Percentiles rank a stretch among this genome's conserved stretches.
Conservation (phyloP, 148 eudicot species). For the Camellia japonica region DNA sequence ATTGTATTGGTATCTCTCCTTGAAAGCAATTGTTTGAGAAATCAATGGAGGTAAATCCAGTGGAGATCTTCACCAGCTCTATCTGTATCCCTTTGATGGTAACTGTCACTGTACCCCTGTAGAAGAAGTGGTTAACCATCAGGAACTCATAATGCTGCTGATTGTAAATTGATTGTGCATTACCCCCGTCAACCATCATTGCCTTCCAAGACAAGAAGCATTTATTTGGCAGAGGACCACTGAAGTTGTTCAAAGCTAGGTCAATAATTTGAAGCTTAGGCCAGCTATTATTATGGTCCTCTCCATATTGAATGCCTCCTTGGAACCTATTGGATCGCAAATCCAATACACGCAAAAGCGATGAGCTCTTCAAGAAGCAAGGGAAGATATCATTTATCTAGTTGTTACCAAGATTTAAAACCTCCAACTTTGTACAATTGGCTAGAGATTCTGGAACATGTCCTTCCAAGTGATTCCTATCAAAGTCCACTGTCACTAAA, state of each 20-base stretch:
- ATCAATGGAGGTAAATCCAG: slow-evolving; percentile 40
- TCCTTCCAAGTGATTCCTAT: slow-evolving; percentile 37
- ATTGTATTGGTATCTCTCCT: slow-evolving; percentile 31
- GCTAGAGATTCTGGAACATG: slow-evolving; percentile 44
- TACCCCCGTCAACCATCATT: slow-evolving; percentile 12
- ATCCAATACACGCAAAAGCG: slow-evolving; percentile 45
- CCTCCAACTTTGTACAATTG: slow-evolving; percentile 39
- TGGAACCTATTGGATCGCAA: slow-evolving; percentile 43
- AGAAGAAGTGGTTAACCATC: slow-evolving; percentile 7
- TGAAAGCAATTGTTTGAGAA: slow-evolving; percentile 34
- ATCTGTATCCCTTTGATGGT: slow-evolving; percentile 34
- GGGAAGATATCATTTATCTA: slow-evolving; percentile 40
- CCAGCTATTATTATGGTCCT: slow-evolving; percentile 3
- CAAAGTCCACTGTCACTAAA: slow-evolving; percentile 37
- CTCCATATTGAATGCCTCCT: slow-evolving; percentile 29
- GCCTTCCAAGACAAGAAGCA: slow-evolving; percentile 20
- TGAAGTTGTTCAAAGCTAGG: slow-evolving; percentile 33
- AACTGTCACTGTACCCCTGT: slow-evolving; percentile 32
- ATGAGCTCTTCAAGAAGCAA: slow-evolving; percentile 30
- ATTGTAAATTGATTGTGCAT: neutral
- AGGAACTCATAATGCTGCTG: slow-evolving; percentile 19
- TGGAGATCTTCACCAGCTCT: slow-evolving; percentile 42
- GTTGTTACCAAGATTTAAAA: slow-evolving; percentile 53
- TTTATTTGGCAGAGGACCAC: slow-evolving; percentile 14
- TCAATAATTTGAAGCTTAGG: slow-evolving; percentile 42